phyloP scores from a whole-genome alignment of 768 basidiomycete genomes.

The Macrolepiota dolichaula region DNA sequence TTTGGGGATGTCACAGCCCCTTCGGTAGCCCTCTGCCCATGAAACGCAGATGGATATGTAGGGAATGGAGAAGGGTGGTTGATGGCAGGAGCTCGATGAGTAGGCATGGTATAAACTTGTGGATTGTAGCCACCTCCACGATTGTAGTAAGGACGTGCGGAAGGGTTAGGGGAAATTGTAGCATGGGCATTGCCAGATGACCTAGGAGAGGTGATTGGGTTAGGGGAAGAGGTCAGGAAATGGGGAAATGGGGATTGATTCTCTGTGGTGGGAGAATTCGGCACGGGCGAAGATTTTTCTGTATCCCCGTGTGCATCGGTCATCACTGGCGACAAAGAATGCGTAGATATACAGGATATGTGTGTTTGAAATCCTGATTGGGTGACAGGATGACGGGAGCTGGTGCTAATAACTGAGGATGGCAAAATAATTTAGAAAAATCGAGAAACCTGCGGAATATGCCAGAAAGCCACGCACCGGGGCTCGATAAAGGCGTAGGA shows the following conservation, averaged over 20 bases:
- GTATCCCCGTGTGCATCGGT: background rate
- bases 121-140: conserved; percentile 35
- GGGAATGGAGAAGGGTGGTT: conserved; percentile 30
- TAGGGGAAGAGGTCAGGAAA: background rate
- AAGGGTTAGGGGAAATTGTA: conserved; percentile 22
- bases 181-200: conserved; percentile 20
- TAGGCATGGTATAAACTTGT: conserved; percentile 39
- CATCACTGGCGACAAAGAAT: background rate
- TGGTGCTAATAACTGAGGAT: background rate
- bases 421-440: background rate
- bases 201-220: conserved; percentile 9
- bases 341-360: background rate
- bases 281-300: background rate
- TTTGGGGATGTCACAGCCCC: conserved; percentile 35
- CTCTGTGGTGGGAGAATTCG: background rate
- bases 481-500: background rate
- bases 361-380: conserved; percentile 2
- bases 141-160: conserved; percentile 28
- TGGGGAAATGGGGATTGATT: background rate
- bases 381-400: background rate
- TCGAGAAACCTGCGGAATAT: background rate
- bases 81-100: conserved; percentile 34
- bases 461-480: conserved; percentile 6
- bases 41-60: conserved; percentile 32
- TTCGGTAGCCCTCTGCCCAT: conserved; percentile 30